Conservation (phyloP, 208 protist genomes). For the Leishmania martiniquensis region DNA sequence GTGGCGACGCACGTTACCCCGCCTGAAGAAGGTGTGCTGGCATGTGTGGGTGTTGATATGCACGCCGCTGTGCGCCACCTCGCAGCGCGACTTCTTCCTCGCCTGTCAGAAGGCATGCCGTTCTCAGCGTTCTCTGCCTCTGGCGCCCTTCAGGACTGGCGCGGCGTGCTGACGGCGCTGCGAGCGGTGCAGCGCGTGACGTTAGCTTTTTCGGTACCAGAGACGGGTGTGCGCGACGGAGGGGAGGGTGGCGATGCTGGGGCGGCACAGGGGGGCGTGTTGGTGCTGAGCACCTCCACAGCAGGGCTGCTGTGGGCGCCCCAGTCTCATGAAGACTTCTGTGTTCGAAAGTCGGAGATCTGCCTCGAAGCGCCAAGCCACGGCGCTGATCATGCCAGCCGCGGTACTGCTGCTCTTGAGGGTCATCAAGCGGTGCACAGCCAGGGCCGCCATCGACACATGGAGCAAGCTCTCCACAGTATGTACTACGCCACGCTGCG, state of each 20-base stretch:
- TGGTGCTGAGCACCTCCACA: slow-evolving; percentile 3
- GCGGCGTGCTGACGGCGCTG: slow-evolving; percentile 7
- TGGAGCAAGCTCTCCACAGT: background rate
- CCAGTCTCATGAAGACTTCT: background rate
- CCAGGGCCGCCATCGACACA: background rate
- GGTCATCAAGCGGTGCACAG: background rate
- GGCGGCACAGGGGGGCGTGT: background rate
- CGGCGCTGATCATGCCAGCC: background rate
- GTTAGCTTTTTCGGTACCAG: background rate
- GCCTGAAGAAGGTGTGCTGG: background rate
- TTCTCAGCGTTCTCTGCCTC: background rate
- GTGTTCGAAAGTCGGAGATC: background rate
- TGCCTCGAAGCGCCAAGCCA: background rate
- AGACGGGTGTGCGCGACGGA: background rate
- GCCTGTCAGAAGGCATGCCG: background rate
- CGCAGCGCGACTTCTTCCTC: slow-evolving; percentile 7
- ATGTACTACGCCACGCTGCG: slow-evolving; percentile 13
- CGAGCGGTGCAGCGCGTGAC: slow-evolving; percentile 8
- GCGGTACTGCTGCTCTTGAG: no score
- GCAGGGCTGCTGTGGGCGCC: slow-evolving; percentile 3
- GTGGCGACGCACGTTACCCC: background rate
- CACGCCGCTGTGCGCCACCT: slow-evolving; percentile 2
- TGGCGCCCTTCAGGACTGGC: background rate
- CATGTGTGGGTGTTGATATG: background rate
- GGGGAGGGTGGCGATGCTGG: background rate